Conservation (phyloP, 345 rosid species). For the Lumnitzera racemosa region DNA sequence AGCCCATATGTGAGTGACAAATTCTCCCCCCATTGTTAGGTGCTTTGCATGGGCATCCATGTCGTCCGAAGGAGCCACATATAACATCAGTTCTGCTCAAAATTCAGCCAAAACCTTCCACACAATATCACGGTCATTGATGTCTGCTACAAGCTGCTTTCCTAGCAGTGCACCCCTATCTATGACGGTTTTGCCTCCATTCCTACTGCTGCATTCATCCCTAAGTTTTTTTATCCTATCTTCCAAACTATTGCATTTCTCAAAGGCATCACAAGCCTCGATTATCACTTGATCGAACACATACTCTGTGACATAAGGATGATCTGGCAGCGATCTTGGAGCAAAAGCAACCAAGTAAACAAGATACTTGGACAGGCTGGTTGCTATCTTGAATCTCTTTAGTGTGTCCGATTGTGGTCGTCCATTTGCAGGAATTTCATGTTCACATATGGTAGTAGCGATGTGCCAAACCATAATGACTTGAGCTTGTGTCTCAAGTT, state of each 20-base stretch:
- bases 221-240: not conserved
- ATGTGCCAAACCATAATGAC: slow-evolving; percentile 5
- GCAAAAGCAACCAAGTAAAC: slow-evolving; percentile 1
- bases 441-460: not conserved
- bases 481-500: not conserved
- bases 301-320: not conserved
- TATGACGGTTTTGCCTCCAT: fast-evolving
- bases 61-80: not conserved
- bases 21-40: slow-evolving; percentile 1
- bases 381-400: not conserved
- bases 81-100: slow-evolving; percentile 1
- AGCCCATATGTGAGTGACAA: slow-evolving; percentile 6
- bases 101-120: not conserved
- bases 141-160: not conserved
- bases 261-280: not conserved
- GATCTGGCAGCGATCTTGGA: not conserved
- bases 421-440: not conserved
- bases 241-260: not conserved
- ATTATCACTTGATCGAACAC: not conserved
- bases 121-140: not conserved
- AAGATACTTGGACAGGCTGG: not conserved
- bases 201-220: fast-evolving
- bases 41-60: not conserved
- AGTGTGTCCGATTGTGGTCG: not conserved
- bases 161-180: not conserved